Evolutionary conservation across 2,329 filamentous ascomycete species (phyloP), one percentile per base, ranked within the genome.

Genomic region (Fusarium piperis): DNA sequence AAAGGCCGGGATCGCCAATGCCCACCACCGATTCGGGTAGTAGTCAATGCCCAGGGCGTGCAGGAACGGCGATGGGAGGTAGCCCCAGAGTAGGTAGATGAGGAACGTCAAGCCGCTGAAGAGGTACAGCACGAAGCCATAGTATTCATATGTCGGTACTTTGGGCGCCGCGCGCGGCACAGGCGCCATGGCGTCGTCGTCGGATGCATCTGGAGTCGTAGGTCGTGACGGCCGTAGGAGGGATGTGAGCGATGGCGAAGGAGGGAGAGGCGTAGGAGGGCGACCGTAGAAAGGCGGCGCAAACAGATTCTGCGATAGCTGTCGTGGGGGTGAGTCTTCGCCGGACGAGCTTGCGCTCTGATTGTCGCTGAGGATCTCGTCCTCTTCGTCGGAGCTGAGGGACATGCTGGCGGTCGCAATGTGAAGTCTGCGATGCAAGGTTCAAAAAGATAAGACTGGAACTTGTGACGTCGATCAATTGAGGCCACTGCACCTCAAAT

Each of bases 111-210:
- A 85, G 23, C 92, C 94, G 69, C 92, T 95, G 78, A 95, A 94
- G 39, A 99, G 88, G 84, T 99, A 98, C 56, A 99, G 89, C 60
- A 97, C 95, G 83, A 99, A 99, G 79, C 96, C 96, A 81, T 98
- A 98, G 88, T 98, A 99, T 80, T 99, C 96, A 84, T 99, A 98
- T 0, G 96, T 99, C n/a, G 96, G 96, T 3, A 99, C 95, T 79
- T 96, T 94, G 2, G 96, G 96, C 60, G 92, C 92, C 2, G 94
- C 95, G 62, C 94, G 92, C 7, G 95, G 94, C 18, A 97, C 90
- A 53, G 94, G 92, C 6, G 94, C 94, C 16, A 97, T 89, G 38
- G 92, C 88, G 75, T 98, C 95, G 74, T 95, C 92, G 82, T 97
- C 95, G 0, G 94, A 97, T 39, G 92, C 93, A 78, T 98, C 95